Conservation (phyloP, 2,329 filamentous ascomycete genomes). For the Monosporascus sp. region DNA sequence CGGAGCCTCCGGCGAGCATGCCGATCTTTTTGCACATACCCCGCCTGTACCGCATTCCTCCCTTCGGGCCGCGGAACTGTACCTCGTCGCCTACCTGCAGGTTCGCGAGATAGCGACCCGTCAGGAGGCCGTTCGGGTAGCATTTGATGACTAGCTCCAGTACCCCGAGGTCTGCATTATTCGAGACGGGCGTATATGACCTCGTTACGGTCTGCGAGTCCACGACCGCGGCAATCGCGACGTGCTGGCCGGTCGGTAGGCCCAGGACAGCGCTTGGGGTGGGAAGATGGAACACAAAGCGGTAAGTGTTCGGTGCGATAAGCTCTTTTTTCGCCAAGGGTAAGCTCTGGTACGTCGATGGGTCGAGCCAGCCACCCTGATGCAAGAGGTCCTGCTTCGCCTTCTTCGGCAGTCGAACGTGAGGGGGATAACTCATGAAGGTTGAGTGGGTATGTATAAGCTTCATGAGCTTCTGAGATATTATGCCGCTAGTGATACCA, state of each 20-base stretch:
- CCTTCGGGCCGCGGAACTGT: conserved; percentile 50
- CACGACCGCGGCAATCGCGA: conserved; percentile 44
- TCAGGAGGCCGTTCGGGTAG: conserved; percentile 47
- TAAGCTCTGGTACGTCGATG: conserved; percentile 40
- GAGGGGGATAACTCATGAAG: conserved; percentile 30
- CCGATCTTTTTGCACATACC: conserved; percentile 40
- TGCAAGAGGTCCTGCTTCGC: conserved; percentile 33
- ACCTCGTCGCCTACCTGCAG: conserved; percentile 44
- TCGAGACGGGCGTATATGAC: conserved; percentile 50
- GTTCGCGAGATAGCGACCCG: conserved; percentile 40
- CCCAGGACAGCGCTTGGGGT: conserved; percentile 38
- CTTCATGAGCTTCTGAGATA: conserved; percentile 24
- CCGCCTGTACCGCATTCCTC: conserved; percentile 46
- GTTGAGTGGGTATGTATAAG: conserved; percentile 27
- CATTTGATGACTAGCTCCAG: conserved; percentile 47
- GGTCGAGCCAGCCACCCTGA: conserved; percentile 42
- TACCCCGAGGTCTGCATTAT: conserved; percentile 41
- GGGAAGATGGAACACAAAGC: conserved; percentile 44
- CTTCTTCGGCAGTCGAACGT: conserved; percentile 33
- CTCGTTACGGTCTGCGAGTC: conserved; percentile 40
- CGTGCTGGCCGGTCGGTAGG: conserved; percentile 52
- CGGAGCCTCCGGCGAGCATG: conserved; percentile 49
- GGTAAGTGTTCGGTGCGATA: conserved; percentile 39
- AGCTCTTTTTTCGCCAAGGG: conserved; percentile 35
- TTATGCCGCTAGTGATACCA: conserved; percentile 25